Base-by-base conservation (phyloP, 441 rosid genomes). In the Erysimum cheiri region DNA sequence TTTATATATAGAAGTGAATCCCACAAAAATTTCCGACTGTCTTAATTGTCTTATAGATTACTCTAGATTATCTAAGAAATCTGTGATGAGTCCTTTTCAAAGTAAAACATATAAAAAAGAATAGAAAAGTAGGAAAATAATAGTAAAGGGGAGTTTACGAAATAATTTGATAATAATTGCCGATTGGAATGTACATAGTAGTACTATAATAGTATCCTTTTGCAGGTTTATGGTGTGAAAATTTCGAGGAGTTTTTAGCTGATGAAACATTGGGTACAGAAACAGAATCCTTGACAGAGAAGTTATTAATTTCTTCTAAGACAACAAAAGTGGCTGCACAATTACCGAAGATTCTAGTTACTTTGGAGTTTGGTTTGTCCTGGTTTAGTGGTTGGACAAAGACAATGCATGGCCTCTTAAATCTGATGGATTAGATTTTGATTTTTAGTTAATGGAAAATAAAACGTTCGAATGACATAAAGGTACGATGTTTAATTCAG, bases 201-300 rank as follows among this genome's bases (percentile, higher is more conserved):
- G n/a, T n/a, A n/a, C n/a, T 15, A 14, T 67, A 50, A 1, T 22
- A 49, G 3, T 15, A 64, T 65, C 63, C 43, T 67, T 73, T 67
- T 33, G 77, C 72, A 67, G 69, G 68, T 73, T 73, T 26, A 41
- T 73, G 41, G 72, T 67, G 48, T 60, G 77, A 67, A 67, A 60
- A 15, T 6, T 60, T 73, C 77, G 73, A 74, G 73, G 50, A 67
- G 46, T 35, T 59, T 40, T 29, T n/a, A 40, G 67, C 4, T 44
- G 64, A 48, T 39, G 60, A 65, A 65, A 74, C 78, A 74, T 67
- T 50, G 68, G 56, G 68, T 36, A 53, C 73, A 62, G 70, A 43
- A 74, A 69, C 70, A 69, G 78, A 75, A 75, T 75, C 74, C 74
- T 69, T 75, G 74, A 62, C 65, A 69, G 74, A 69, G 74, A 75